Base-by-base conservation (phyloP, 257 asterid genomes). In the Penstemon davidsonii region DNA sequence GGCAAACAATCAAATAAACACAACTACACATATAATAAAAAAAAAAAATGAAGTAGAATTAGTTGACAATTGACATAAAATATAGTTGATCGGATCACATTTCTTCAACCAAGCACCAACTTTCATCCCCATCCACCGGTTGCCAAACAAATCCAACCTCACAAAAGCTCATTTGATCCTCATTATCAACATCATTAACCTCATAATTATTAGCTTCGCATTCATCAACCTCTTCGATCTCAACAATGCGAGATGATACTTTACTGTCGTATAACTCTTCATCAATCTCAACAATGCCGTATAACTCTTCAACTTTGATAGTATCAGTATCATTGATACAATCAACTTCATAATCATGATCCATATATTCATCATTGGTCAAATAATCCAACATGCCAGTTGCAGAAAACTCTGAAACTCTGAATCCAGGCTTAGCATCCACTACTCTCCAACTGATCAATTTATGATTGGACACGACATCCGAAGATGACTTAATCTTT, bases 21-120 rank as follows among this genome's bases (percentile, higher is more conserved):
- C 5, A 46, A 51, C 0, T 39, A 42, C 36, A 68, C 41, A 73
- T 61, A 13, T 33, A 65, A n/a, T n/a, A n/a, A n/a, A 15, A 15
- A 15, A 15, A 1, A 15, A 65, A n/a, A 25, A 25, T 25, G 3
- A 25, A 25, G 33, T 25, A 66, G 40, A 40, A 33, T 45, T 10
- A 41, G 62, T 39, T 13, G 11, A 13, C 33, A 25, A 25, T 25
- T 25, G 33, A 25, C 33, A 0, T 25, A 25, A 25, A 25, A 25
- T 25, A 66, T 40, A 40, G 13, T 45, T 10, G 33, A 67, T 45
- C 42, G 8, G 37, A 56, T 86, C 77, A 82, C 66, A 85, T 69
- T 73, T 86, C 87, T 56, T 85, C 86, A 75, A 87, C 91, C 67
- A 89, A 75, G 67, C 87, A 87, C 97, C 98, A 89, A 54, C 78